Conservation (phyloP, 2,329 filamentous ascomycete species). For the Stagonosporopsis vannaccii region DNA sequence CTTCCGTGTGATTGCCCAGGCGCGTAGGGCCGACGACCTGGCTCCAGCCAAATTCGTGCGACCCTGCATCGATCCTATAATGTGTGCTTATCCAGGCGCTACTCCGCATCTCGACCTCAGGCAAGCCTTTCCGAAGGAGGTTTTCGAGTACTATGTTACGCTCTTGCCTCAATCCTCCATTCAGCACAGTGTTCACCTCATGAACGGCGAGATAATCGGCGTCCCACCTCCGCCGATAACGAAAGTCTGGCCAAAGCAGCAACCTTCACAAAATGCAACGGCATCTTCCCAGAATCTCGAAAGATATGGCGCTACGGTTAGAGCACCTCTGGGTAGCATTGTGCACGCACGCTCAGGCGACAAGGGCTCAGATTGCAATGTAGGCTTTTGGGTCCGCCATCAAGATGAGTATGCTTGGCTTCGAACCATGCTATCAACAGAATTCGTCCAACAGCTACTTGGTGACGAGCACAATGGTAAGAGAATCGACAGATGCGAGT, state of each 20-base stretch:
- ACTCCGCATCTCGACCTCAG: conserved; percentile 51
- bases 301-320: conserved; percentile 38
- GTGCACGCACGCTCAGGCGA: conserved; percentile 54
- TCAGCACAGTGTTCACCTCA: conserved; percentile 35
- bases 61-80: conserved; percentile 52
- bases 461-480: conserved; percentile 40
- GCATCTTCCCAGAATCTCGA: conserved; percentile 3
- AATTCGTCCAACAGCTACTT: conserved; percentile 36
- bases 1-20: conserved; percentile 58
- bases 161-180: conserved; percentile 38
- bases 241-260: conserved; percentile 42
- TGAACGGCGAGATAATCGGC: conserved; percentile 37
- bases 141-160: conserved; percentile 54
- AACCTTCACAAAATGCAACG: conserved; percentile 41
- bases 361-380: conserved; percentile 48
- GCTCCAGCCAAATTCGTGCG: conserved; percentile 50
- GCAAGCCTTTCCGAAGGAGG: conserved; percentile 50
- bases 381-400: conserved; percentile 47
- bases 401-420: conserved; percentile 46
- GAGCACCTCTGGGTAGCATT: conserved; percentile 53
- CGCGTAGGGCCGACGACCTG: conserved; percentile 46
- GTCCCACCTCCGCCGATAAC: conserved; percentile 45
- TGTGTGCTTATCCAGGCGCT: conserved; percentile 55
- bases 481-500: conserved; percentile 33
- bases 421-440: conserved; percentile 34